Percentiles rank a stretch among this genome's conserved stretches.
These are phyloP conservation scores for Rhinocladiella mackenziei DNA, from an alignment of 2,329 filamentous ascomycete genomes.

Conservation along the genomic window DNA sequence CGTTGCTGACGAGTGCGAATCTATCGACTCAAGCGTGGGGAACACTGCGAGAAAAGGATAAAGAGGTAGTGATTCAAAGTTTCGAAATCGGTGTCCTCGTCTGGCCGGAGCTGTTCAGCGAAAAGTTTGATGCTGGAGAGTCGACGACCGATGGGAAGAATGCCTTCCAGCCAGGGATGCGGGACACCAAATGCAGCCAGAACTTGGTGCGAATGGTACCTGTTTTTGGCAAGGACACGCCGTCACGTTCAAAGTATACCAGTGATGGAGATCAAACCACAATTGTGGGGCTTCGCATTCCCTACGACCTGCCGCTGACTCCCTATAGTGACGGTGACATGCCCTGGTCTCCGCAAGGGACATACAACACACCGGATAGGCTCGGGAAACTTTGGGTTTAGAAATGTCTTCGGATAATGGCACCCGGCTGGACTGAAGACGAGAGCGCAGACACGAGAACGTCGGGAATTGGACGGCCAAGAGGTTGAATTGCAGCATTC, in stretches of 20 bases:
- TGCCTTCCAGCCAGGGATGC: no score
- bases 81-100: conserved; percentile 81
- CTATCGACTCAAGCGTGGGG: conserved; percentile 89
- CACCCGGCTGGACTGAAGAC: no score
- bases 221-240: conserved; percentile 61
- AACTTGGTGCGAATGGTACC: conserved; percentile 58
- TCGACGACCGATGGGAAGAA: no score
- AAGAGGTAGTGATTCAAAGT: conserved; percentile 66
- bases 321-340: conserved; percentile 60
- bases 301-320: conserved; percentile 74
- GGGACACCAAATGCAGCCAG: no score
- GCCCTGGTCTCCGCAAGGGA: conserved; percentile 59
- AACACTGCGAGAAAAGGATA: conserved; percentile 45
- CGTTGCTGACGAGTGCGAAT: conserved; percentile 84
- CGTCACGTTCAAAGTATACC: conserved; percentile 35
- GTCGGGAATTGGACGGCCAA: no score
- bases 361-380: conserved; percentile 17
- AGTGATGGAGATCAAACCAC: conserved; percentile 25
- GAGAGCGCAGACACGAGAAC: no score
- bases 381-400: conserved; percentile 15
- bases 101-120: conserved; percentile 63
- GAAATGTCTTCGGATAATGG: conserved; percentile 12
- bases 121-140: conserved; percentile 30
- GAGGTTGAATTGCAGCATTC: no score
- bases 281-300: conserved; percentile 68